Conservation (phyloP, 2,329 filamentous ascomycete species). For the Cytospora piceicola region DNA sequence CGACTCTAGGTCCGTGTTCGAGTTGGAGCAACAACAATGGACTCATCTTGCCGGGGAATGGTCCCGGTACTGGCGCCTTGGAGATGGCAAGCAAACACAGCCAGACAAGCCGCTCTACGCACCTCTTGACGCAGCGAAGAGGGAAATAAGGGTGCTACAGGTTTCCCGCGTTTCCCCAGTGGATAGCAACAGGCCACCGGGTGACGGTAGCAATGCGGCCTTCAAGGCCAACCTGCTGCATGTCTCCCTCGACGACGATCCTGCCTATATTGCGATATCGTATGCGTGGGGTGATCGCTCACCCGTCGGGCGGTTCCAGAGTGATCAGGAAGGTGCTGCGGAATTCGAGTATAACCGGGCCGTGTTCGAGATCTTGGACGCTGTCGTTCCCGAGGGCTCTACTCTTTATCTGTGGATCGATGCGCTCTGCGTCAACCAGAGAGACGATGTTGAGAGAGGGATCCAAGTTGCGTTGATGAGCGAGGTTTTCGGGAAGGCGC, state of each 20-base stretch:
- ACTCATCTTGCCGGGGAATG: neutral
- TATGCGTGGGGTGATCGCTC: conserved; percentile 15
- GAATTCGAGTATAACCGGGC: conserved; percentile 2
- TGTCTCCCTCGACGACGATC: conserved; percentile 7
- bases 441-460: conserved; percentile 1
- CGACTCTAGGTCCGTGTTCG: neutral
- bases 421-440: conserved; percentile 16
- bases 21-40: conserved; percentile 2
- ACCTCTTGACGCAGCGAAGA: neutral
- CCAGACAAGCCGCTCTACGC: neutral
- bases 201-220: neutral
- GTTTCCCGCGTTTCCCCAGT: neutral
- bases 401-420: conserved; percentile 19
- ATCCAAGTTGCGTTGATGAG: conserved; percentile 14
- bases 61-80: neutral
- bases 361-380: neutral
- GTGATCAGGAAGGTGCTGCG: neutral
- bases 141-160: conserved; percentile 1
- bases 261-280: conserved; percentile 16
- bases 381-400: neutral
- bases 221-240: conserved; percentile 3
- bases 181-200: neutral
- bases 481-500: neutral
- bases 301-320: neutral
- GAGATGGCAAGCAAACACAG: neutral